phyloP scores from a whole-genome alignment of 1,139 yeast species.

The Taiozyma sp. region DNA sequence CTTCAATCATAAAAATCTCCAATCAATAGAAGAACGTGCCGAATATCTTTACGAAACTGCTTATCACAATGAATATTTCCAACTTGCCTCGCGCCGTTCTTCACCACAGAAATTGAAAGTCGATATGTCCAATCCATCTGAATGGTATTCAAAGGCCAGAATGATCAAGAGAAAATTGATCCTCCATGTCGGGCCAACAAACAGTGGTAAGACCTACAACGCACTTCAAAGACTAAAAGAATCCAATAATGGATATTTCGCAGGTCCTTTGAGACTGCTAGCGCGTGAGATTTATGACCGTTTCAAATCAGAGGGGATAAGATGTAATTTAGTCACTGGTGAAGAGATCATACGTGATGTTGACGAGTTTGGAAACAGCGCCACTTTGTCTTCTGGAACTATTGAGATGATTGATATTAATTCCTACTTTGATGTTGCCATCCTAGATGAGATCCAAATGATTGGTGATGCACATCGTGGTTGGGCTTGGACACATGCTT shows the following conservation, averaged over 20 bases:
- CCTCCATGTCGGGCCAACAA: slow-evolving; percentile 97
- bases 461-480: slow-evolving; percentile 78
- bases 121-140: slow-evolving; percentile 68
- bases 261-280: slow-evolving; percentile 87
- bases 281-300: slow-evolving; percentile 91
- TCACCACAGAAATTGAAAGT: slow-evolving; percentile 23
- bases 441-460: slow-evolving; percentile 97
- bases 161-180: slow-evolving; percentile 71
- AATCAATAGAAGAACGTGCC: background rate
- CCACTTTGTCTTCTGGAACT: slow-evolving; percentile 81
- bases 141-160: slow-evolving; percentile 88
- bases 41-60: slow-evolving; percentile 14
- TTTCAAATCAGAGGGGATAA: slow-evolving; percentile 57
- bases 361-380: slow-evolving; percentile 65
- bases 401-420: slow-evolving; percentile 84
- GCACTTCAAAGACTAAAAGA: slow-evolving; percentile 66
- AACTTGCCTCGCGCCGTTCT: slow-evolving; percentile 23
- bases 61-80: slow-evolving; percentile 2
- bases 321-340: slow-evolving; percentile 88
- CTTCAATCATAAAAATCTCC: slow-evolving; percentile 3
- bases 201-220: slow-evolving; percentile 90
- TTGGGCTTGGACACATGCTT: slow-evolving; percentile 92
- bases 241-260: slow-evolving; percentile 85
- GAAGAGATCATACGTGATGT: slow-evolving; percentile 79
- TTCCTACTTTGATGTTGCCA: slow-evolving; percentile 76